These are phyloP conservation scores for Tremella fuciformis DNA, from an alignment of 768 basidiomycete genomes.

Conservation along the genomic window DNA sequence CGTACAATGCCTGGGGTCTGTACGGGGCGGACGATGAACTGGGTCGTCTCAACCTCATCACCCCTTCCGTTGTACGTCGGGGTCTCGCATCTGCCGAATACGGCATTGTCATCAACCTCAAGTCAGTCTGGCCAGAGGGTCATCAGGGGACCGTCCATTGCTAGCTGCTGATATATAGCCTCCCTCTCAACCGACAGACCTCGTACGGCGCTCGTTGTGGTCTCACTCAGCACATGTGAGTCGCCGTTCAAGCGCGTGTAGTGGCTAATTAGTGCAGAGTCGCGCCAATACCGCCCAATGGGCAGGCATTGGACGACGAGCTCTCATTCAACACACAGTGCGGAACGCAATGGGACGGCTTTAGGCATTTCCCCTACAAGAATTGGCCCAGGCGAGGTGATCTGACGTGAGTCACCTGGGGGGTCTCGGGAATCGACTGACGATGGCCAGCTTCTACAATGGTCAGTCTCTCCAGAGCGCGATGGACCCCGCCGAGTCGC, in stretches of 20 bases:
- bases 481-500: slow-evolving; percentile 8
- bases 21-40: slow-evolving; percentile 12
- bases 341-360: slow-evolving; percentile 18
- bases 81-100: slow-evolving; percentile 11
- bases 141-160: not conserved
- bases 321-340: slow-evolving; percentile 14
- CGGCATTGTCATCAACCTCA: slow-evolving; percentile 27
- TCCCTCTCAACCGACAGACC: slow-evolving; percentile 5
- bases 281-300: slow-evolving; percentile 17
- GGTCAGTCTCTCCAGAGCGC: slow-evolving; percentile 11
- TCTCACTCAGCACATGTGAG: slow-evolving; percentile 10
- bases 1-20: slow-evolving; percentile 21
- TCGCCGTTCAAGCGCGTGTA: not conserved
- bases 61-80: slow-evolving; percentile 4
- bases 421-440: slow-evolving; percentile 10
- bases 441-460: not conserved
- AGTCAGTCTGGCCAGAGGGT: slow-evolving; percentile 13
- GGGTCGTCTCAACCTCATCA: slow-evolving; percentile 14
- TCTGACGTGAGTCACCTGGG: slow-evolving; percentile 17
- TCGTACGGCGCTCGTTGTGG: slow-evolving; percentile 1
- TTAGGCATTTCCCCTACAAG: slow-evolving; percentile 17
- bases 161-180: slow-evolving; percentile 9
- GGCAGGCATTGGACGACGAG: slow-evolving; percentile 8
- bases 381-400: slow-evolving; percentile 27
- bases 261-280: not conserved